Percentiles rank a stretch among this genome's conserved stretches.
Conservation (phyloP, 768 basidiomycete species). For the Macrolepiota dolichaula region DNA sequence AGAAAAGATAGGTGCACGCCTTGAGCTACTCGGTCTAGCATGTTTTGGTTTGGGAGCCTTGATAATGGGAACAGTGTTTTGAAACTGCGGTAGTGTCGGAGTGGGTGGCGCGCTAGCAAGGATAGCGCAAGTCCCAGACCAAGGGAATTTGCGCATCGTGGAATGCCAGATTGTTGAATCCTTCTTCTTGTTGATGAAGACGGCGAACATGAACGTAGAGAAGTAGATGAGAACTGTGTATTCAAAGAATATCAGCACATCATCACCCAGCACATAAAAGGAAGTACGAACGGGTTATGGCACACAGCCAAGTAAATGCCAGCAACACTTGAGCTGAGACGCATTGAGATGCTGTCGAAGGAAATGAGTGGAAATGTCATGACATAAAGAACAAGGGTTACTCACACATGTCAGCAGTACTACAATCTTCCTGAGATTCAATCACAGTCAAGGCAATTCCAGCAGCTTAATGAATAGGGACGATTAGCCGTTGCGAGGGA, state of each 20-base stretch:
- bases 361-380: not conserved
- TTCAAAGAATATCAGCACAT: not conserved
- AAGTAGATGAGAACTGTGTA: constrained; percentile 57
- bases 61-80: constrained; percentile 35
- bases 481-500: not conserved
- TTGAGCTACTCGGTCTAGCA: constrained; percentile 15
- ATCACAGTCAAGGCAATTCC: constrained; percentile 21
- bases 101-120: constrained; percentile 33
- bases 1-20: constrained; percentile 31
- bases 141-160: constrained; percentile 42
- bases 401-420: constrained; percentile 3
- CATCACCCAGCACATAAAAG: not conserved
- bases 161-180: constrained; percentile 52
- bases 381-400: not conserved
- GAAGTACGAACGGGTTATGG: constrained; percentile 24
- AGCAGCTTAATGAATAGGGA: not conserved
- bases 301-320: constrained; percentile 57
- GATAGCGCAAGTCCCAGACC: constrained; percentile 22
- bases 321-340: constrained; percentile 52
- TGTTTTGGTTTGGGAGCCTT: constrained; percentile 42
- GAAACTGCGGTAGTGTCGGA: constrained; percentile 29
- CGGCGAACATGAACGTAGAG: constrained; percentile 40
- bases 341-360: constrained; percentile 31
- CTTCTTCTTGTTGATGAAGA: constrained; percentile 34
- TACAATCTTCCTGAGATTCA: constrained; percentile 4